Evolutionary conservation across 768 basidiomycete genomes (phyloP), one percentile per base, ranked within the genome.

Genomic region (Tylopilus plumbeoviolaceoides): DNA sequence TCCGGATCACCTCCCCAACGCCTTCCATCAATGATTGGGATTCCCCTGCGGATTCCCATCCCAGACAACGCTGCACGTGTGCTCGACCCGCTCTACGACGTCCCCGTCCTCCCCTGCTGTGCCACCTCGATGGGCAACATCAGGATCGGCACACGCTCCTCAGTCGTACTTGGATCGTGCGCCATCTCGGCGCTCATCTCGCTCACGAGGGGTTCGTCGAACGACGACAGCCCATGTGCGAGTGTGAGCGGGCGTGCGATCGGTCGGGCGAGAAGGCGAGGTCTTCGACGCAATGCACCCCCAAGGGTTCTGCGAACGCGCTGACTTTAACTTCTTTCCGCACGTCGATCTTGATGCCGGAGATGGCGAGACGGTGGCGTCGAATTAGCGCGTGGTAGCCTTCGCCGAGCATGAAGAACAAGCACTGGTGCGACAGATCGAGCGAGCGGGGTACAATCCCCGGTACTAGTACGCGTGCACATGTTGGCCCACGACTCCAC

Each of bases 401-500:
- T 85, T 86, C 82, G 14, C 82, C 82, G 1, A 92, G 77, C 2
- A 82, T 78, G 59, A 81, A 78, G 74, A 95, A 95, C 10, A 84
- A 75, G 65, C 95, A 91, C 55, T 95, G 91, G 58, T 91, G 89
- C 0, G 84, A 82, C 17, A 91, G 82, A 67, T 95, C 95, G 28
- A 97, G 76, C 1, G 89, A 77, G 0, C 84, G 78, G 3, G 91
- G 88, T 0, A 89, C 76, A 31, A 90, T 73, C 2, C 69, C 73
- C 0, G 76, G 72, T 1, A 83, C 81, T n/a, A n/a, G n/a, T n/a
- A n/a, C n/a, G 5, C 70, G 74, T 1, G 87, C 83, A 63, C 68
- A 82, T 0, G 90, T 91, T 45, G 87, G n/a, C n/a, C n/a, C n/a
- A 87, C 5, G 95, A 78, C 65, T 97, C 94, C 0, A 90, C 91